Base-by-base conservation (phyloP, 805 yeast genomes). In the Groenewaldozyma salmanticensis region DNA sequence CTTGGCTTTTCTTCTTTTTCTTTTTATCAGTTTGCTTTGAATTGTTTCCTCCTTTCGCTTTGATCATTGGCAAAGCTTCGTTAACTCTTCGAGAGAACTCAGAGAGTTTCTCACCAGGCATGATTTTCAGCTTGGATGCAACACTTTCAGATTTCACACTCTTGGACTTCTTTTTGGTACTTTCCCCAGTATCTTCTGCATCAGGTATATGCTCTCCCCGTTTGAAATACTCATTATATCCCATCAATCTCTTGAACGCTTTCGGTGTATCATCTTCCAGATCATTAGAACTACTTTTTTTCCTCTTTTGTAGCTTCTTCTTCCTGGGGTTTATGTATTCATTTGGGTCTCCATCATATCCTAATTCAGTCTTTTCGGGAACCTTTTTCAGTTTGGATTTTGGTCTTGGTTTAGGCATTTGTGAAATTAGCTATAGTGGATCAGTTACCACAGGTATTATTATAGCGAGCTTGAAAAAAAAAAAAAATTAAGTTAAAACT, bases 41-140 rank as follows among this genome's bases (percentile, higher is more conserved):
- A 5, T 57, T 56, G 15, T 54, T 57, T 3, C 57, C 58, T 6
- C 61, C 57, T 20, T 57, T 50, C n/a, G 65, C 61, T 33, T 50
- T 52, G 4, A 60, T 59, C 24, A 66, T 44, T 1, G 70, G 70
- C 29, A 66, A 44, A 1, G 69, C 68, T 27, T 55, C 61, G 42
- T 66, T 57, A 4, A 66, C 70, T 31, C 70, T 52, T 16, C 67
- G 50, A 15, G 49, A 47, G 40, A 66, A 66, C 19, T 66, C 70
- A 5, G 58, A 37, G 52, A 65, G 50, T 5, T 57, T 46, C 48
- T 65, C 70, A 5, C 67, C 68, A 2, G 54, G 56, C 37, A 49
- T 39, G 27, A 54, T 58, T 27, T 49, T 50, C 31, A 60, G 44
- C 13, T 27, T 45, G 20, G 44, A 27, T 27, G 44, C 29, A 24